Conservation (phyloP, 306 rosid genomes). For the Chamaecrista fasciculata region DNA sequence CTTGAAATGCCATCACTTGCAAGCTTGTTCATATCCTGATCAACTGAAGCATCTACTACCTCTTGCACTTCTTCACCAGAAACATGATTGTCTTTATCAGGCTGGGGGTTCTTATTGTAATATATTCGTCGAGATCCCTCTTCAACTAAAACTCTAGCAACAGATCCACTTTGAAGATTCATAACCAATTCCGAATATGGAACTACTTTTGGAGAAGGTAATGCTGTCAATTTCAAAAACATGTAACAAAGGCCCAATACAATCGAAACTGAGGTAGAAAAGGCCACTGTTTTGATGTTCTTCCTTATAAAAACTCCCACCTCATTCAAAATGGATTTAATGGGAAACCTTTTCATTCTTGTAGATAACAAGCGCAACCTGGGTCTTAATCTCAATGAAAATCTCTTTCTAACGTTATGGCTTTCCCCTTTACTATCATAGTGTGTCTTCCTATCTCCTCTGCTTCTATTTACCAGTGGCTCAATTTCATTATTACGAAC, state of each 20-base stretch:
- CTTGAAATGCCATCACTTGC: conserved; percentile 38
- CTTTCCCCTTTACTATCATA: conserved; percentile 43
- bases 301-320: conserved; percentile 51
- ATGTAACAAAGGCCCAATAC: conserved; percentile 65
- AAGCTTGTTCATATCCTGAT: conserved; percentile 31
- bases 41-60: conserved; percentile 28
- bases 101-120: conserved; percentile 40
- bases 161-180: conserved; percentile 63
- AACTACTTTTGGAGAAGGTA: conserved; percentile 63
- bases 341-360: conserved; percentile 57
- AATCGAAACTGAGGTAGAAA: conserved; percentile 56
- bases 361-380: conserved; percentile 62
- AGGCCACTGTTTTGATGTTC: conserved; percentile 53
- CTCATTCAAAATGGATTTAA: conserved; percentile 52
- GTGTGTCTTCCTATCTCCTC: conserved; percentile 39
- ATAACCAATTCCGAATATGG: conserved; percentile 79
- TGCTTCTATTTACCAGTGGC: conserved; percentile 50
- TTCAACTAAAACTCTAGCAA: conserved; percentile 69
- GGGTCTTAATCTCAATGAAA: conserved; percentile 75
- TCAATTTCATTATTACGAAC: conserved; percentile 44
- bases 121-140: conserved; percentile 90
- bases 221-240: conserved; percentile 64
- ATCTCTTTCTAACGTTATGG: conserved; percentile 48
- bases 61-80: conserved; percentile 41
- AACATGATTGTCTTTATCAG: conserved; percentile 31